These are phyloP conservation scores for Geranium brycei DNA, from an alignment of 345 rosid genomes.

Conservation along the genomic window DNA sequence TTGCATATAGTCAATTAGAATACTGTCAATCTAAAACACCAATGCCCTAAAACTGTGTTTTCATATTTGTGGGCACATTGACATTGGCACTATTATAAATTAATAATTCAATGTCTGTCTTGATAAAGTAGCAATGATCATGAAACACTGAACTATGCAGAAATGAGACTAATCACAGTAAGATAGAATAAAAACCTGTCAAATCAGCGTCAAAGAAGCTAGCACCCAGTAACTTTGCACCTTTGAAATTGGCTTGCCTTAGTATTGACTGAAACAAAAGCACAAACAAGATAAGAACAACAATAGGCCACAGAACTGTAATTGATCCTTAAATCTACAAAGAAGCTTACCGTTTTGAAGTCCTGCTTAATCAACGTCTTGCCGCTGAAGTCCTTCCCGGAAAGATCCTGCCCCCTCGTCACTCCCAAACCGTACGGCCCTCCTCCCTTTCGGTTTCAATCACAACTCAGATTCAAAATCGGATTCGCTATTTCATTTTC, in stretches of 20 bases:
- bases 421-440: conserved; percentile 88
- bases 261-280: conserved; percentile 44
- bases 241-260: conserved; percentile 43
- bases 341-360: conserved; percentile 64
- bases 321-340: not conserved
- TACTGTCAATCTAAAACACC: no score
- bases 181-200: no score
- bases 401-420: conserved; percentile 86
- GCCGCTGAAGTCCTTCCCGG: conserved; percentile 79
- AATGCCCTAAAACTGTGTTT: no score
- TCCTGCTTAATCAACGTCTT: conserved; percentile 73
- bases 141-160: no score
- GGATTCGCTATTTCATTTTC: not conserved
- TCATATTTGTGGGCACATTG: not conserved
- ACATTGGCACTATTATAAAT: not conserved
- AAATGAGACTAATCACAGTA: no score
- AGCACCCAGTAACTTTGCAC: conserved; percentile 81
- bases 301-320: not conserved
- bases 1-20: no score
- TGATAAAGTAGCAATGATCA: no score
- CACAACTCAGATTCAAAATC: no score
- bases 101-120: no score
- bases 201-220: conserved; percentile 95
- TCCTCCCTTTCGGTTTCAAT: conserved; percentile 42
- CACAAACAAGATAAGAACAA: not conserved